Conservation (phyloP, 2,329 filamentous ascomycete genomes). For the Nannizzia gypsea region DNA sequence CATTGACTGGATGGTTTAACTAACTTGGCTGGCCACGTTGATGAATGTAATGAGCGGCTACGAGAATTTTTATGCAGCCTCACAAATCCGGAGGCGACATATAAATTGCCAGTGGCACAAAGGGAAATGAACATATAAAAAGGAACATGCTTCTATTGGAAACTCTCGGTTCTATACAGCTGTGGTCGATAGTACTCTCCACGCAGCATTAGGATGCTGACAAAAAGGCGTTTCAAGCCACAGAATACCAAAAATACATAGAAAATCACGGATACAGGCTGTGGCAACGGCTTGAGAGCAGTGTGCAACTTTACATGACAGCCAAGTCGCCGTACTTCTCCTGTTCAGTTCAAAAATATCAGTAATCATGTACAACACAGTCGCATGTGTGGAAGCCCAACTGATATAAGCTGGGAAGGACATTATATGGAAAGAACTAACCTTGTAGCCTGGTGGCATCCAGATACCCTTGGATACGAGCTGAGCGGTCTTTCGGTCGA, state of each 20-base stretch:
- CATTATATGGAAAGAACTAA: conserved; percentile 38
- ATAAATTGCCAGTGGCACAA: background rate
- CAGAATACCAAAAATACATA: conserved; percentile 7
- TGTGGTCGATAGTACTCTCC: background rate
- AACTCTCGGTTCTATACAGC: conserved; percentile 13
- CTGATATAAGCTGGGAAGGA: background rate
- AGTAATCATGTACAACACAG: background rate
- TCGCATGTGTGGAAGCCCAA: background rate
- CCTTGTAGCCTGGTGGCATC: conserved; percentile 98
- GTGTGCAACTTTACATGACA: conserved; percentile 57
- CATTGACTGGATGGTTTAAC: no score
- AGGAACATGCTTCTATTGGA: conserved; percentile 9
- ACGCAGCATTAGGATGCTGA: background rate
- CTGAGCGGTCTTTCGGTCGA: conserved; percentile 91
- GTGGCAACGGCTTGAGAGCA: background rate
- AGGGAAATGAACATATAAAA: background rate
- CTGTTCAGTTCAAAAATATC: conserved; percentile 37
- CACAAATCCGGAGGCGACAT: background rate
- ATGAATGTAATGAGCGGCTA: background rate
- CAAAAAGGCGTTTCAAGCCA: background rate
- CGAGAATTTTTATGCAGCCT: background rate
- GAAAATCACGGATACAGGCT: conserved; percentile 2
- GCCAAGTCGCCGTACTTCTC: conserved; percentile 99
- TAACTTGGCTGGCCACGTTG: background rate
- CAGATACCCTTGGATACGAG: conserved; percentile 97